These are phyloP conservation scores for Epichloe bromicola DNA, from an alignment of 2,329 filamentous ascomycete genomes.

Conservation along the genomic window DNA sequence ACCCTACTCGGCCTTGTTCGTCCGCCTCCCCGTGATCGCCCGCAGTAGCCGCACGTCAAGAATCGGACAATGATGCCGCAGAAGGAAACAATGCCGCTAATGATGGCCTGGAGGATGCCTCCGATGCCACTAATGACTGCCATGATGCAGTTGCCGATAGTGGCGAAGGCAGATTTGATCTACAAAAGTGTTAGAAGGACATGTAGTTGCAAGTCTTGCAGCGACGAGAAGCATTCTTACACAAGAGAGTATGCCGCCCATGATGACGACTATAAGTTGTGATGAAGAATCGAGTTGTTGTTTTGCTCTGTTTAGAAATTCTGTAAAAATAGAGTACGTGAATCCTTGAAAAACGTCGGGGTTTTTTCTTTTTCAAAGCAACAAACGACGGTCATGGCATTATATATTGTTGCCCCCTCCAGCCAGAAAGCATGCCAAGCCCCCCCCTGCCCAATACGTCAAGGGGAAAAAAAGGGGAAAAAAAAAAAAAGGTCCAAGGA, in stretches of 20 bases:
- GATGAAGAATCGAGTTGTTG: not conserved
- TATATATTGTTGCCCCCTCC: no score
- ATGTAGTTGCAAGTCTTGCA: not conserved
- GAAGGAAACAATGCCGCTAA: conserved; percentile 52
- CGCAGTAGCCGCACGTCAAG: conserved; percentile 40
- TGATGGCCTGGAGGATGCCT: conserved; percentile 50
- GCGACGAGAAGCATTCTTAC: conserved; percentile 37
- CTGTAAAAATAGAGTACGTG: no score
- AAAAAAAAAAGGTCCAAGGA: not conserved
- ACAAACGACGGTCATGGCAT: no score
- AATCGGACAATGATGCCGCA: conserved; percentile 54
- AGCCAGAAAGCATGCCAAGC: not conserved
- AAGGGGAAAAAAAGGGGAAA: not conserved
- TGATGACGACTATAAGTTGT: conserved; percentile 23
- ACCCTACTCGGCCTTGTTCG: conserved; percentile 13
- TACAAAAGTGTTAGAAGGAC: conserved; percentile 15
- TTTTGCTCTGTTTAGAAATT: not conserved
- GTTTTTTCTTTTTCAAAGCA: no score
- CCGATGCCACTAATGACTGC: conserved; percentile 56
- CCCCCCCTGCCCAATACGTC: not conserved
- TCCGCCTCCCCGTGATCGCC: conserved; percentile 9
- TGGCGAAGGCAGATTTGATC: conserved; percentile 46
- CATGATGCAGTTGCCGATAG: conserved; percentile 55
- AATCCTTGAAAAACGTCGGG: no score
- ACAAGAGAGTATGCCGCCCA: conserved; percentile 77